Evolutionary conservation across 108 stramenopile genomes (phyloP), one percentile per base, ranked within the genome.

Genomic region (Mediolabrus comicus): DNA sequence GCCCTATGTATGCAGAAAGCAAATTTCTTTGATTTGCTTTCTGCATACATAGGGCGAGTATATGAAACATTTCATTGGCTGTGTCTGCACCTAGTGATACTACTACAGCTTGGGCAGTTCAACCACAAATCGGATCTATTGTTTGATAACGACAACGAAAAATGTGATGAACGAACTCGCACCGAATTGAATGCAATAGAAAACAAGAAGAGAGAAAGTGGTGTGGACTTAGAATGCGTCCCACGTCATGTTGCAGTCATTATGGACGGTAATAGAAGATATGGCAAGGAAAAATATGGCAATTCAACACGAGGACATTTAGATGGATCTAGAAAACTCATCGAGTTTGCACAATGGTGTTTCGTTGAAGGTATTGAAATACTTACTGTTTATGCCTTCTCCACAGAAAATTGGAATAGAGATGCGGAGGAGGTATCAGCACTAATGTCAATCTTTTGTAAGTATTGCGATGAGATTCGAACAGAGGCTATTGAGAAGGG

Each of bases 261-360:
- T 52, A 99, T 99, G 99, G 99, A 99, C 71, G 99, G 99, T 17
- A 99, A 99, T 85, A 85, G 99, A 14, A 91, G 99, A 19, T 99
- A 94, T 74, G 99, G 98, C 31, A 67, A 70, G 25, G 52, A 43
- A 24, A 84, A 70, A 36, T 86, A 96, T 54, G 90, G 86, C 35
- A 84, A 80, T 65, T 87, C 88, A 12, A 73, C 83, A 22, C 52
- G 78, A 53, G 99, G 99, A 30, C 99, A 99, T 59, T 87, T 84
- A 85, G 96, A 91, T 59, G 99, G 99, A 6, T 91, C 90, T 25
- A 79, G 84, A 71, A 92, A 89, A 55, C 75, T 99, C 8, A 87
- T 89, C 0, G 83, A 96, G 49, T 94, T 98, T 67, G 69, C 87
- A 61, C 85, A 96, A 54, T 98, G 98, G 99, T 99, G 99, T 72